Evolutionary conservation across 164 flowering plant genomes (phyloP).

Genomic region (Cinnamomum micranthum): DNA sequence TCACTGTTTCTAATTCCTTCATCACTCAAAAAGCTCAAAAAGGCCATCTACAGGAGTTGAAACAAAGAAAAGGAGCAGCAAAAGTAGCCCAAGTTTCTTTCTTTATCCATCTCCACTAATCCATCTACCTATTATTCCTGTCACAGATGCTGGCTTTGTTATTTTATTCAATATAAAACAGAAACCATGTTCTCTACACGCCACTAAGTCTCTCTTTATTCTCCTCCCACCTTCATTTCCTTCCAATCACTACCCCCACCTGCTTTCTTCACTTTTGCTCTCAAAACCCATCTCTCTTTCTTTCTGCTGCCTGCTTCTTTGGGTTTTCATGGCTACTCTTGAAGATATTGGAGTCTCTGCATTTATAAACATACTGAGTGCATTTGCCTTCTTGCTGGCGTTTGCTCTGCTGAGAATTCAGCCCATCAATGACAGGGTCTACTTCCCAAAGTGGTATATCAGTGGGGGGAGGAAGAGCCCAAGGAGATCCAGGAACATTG

Average conservation of each 20-base stretch:
- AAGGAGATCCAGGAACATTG: constrained; percentile 36
- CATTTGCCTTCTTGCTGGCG: constrained; percentile 76
- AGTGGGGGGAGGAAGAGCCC: constrained; percentile 61
- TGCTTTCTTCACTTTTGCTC: not conserved
- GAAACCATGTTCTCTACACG: not conserved
- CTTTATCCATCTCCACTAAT: not conserved
- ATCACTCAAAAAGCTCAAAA: not conserved
- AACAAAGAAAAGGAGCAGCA: not conserved
- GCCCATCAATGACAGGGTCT: constrained; percentile 91
- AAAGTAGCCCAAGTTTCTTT: not conserved
- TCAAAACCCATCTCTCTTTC: not conserved
- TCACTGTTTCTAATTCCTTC: too few species aligned
- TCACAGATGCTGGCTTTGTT: not conserved
- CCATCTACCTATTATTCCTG: not conserved
- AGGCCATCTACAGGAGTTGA: not conserved
- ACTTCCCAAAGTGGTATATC: constrained; percentile 94
- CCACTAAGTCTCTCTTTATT: constrained; percentile 1
- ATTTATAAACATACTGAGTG: constrained; percentile 62
- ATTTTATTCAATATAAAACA: not conserved
- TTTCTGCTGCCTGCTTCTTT: not conserved
- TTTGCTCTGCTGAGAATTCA: constrained; percentile 86
- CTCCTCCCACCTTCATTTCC: not conserved
- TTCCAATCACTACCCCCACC: not conserved
- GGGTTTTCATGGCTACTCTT: constrained; percentile 63
- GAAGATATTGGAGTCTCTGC: constrained; percentile 88